Conservation (phyloP, 2,329 filamentous ascomycete genomes). For the Ceratocystis cacaofunesta region DNA sequence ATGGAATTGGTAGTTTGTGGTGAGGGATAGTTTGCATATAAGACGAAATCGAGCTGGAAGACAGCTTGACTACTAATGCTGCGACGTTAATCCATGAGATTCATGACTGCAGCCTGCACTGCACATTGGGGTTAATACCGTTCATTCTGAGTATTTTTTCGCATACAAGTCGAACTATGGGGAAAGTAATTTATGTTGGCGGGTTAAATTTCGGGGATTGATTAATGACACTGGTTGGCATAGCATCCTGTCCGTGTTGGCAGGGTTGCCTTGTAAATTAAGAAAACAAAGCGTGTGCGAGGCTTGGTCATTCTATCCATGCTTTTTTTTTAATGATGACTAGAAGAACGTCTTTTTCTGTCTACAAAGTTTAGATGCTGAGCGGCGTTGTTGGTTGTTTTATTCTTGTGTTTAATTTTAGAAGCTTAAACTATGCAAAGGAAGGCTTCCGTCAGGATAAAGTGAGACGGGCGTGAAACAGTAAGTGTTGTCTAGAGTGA, state of each 20-base stretch:
- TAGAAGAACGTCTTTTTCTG: not conserved
- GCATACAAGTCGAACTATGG: not conserved
- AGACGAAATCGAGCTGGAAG: too few species aligned
- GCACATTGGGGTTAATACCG: too few species aligned
- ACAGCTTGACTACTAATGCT: too few species aligned
- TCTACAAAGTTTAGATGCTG: not conserved
- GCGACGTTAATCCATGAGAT: too few species aligned
- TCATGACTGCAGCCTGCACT: too few species aligned
- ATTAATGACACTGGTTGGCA: not conserved
- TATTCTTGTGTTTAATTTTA: not conserved
- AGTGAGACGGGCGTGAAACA: constrained; percentile 12
- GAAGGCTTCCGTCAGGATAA: not conserved
- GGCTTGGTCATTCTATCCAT: not conserved
- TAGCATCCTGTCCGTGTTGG: not conserved
- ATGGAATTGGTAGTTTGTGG: not conserved
- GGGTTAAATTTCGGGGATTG: not conserved
- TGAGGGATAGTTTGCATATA: not conserved
- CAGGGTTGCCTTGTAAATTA: not conserved
- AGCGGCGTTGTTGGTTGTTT: not conserved
- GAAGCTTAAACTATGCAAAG: not conserved
- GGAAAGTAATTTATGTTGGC: not conserved
- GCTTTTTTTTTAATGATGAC: not conserved
- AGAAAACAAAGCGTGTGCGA: not conserved
- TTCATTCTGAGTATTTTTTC: too few species aligned
- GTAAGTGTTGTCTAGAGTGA: not conserved